These are phyloP conservation scores for Scytalidium lignicola DNA, from an alignment of 2,329 filamentous ascomycete species.

Conservation along the genomic window DNA sequence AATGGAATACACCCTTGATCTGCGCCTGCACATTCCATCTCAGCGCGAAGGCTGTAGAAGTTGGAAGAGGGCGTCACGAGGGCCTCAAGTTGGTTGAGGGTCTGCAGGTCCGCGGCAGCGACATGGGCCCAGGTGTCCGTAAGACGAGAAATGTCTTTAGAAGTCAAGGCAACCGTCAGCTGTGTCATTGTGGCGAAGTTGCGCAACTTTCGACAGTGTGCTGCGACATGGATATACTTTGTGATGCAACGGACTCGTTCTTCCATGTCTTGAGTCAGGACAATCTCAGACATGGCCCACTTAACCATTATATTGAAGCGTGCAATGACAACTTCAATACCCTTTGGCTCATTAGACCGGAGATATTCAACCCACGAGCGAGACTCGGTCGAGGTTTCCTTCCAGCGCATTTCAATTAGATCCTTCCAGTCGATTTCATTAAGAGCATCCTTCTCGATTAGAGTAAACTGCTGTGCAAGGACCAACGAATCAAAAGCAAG, in stretches of 20 bases:
- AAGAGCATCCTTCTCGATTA: slow-evolving; percentile 80
- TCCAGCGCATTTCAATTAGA: slow-evolving; percentile 78
- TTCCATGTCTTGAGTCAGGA: slow-evolving; percentile 65
- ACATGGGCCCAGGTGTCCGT: slow-evolving; percentile 68
- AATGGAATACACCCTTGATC: slow-evolving; percentile 78
- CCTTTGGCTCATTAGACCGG: slow-evolving; percentile 64
- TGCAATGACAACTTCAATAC: slow-evolving; percentile 78
- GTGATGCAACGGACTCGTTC: slow-evolving; percentile 73
- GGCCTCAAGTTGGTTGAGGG: slow-evolving; percentile 62
- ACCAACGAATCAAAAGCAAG: slow-evolving; percentile 75
- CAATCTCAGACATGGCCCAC: slow-evolving; percentile 75
- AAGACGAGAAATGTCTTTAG: slow-evolving; percentile 65
- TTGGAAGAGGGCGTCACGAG: slow-evolving; percentile 74
- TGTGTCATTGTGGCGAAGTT: slow-evolving; percentile 85
- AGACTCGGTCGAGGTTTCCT: slow-evolving; percentile 60
- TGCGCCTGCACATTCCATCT: slow-evolving; percentile 66
- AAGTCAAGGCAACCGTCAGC: slow-evolving; percentile 71
- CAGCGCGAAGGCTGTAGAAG: slow-evolving; percentile 68
- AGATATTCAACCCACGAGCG: slow-evolving; percentile 81
- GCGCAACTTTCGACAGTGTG: slow-evolving; percentile 67
- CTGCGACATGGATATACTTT: slow-evolving; percentile 78
- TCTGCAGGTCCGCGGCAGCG: slow-evolving; percentile 57
- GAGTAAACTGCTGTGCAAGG: slow-evolving; percentile 76
- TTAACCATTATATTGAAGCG: slow-evolving; percentile 87
- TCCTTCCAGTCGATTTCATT: slow-evolving; percentile 89